Percentiles rank a stretch among this genome's conserved stretches.
Evolutionary conservation across 1,284 basidiomycete species (phyloP).

Genomic region (Puccinia coronata): DNA sequence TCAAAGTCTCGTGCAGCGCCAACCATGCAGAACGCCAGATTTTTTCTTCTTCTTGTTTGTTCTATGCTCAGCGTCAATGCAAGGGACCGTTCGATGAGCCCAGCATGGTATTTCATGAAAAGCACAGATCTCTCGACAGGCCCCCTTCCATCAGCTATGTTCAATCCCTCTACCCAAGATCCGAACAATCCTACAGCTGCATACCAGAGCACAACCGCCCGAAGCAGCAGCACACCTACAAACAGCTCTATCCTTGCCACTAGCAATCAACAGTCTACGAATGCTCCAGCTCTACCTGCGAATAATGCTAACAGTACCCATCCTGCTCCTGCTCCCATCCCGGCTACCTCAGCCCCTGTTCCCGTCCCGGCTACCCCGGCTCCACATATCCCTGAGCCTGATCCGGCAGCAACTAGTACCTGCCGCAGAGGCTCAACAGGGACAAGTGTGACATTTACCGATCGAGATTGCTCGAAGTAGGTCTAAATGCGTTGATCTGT

Average conservation of each 20-base stretch:
- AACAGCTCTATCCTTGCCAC: neutral
- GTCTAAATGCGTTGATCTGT: neutral
- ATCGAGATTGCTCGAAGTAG: slow-evolving; percentile 13
- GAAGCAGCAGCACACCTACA: too few relatives aligned
- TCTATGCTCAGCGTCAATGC: neutral
- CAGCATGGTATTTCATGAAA: neutral
- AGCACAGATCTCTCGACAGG: neutral
- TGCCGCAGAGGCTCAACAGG: neutral
- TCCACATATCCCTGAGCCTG: neutral
- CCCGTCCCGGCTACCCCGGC: neutral
- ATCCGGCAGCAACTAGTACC: neutral
- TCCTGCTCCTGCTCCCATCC: neutral
- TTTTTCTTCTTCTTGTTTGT: neutral
- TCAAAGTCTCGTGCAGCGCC: neutral
- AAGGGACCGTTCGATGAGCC: neutral
- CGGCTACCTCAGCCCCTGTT: neutral
- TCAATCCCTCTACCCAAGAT: neutral
- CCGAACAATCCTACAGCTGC: neutral
- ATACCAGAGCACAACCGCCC: too few relatives aligned
- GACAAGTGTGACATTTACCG: neutral
- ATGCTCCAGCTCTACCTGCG: too few relatives aligned
- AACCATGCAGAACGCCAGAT: neutral
- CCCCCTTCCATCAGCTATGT: neutral
- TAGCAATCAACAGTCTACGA: too few relatives aligned
- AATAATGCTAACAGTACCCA: neutral